A percentile compares a stretch with the other conserved stretches of the same genome.
phyloP scores from a whole-genome alignment of 306 rosid genomes.

The Crataegus laevigata region DNA sequence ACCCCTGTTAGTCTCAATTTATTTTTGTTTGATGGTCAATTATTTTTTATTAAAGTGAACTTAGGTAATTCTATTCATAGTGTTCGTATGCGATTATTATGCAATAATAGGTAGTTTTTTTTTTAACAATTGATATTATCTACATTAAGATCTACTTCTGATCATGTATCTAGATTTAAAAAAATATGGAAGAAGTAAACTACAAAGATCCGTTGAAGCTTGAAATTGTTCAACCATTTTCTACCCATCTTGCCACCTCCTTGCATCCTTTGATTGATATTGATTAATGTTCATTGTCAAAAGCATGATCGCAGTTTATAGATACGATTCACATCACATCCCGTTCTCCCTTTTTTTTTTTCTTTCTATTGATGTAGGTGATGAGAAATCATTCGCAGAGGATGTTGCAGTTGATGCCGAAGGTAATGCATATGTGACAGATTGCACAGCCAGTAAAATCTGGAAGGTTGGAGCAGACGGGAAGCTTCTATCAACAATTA shows the following conservation, averaged over 20 bases:
- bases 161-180: background rate
- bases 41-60: too few relatives aligned
- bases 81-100: too few relatives aligned
- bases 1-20: too few relatives aligned
- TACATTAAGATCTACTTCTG: too few relatives aligned
- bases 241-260: background rate
- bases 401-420: conserved; percentile 83
- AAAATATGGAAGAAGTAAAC: background rate
- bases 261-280: background rate
- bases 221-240: background rate
- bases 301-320: background rate
- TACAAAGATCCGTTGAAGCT: background rate
- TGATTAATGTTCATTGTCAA: background rate
- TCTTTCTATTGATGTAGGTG: conserved; percentile 37
- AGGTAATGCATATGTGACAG: conserved; percentile 86
- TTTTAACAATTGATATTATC: too few relatives aligned
- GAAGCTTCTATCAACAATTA: conserved; percentile 43
- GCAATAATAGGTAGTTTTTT: too few relatives aligned
- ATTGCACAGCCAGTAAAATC: conserved; percentile 42
- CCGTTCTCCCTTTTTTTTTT: background rate
- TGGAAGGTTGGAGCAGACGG: conserved; percentile 92
- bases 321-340: background rate
- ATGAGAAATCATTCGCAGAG: conserved; percentile 62
- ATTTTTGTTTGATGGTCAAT: too few relatives aligned
- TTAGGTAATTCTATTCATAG: too few relatives aligned